Base-by-base conservation (phyloP, 805 yeast species). In the Scheffersomyces coipomensis region DNA sequence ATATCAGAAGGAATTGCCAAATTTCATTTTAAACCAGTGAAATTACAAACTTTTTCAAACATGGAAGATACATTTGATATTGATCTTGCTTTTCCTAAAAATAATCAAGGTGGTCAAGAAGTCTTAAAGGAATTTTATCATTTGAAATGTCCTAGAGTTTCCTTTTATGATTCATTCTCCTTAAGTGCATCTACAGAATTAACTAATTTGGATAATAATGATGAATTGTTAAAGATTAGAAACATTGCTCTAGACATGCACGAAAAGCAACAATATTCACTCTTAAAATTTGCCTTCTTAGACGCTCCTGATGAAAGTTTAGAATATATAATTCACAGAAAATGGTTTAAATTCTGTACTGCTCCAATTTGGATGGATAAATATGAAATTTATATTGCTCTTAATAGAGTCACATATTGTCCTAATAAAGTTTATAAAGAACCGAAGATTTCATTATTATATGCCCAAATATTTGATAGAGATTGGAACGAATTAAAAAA, bases 331-430 rank as follows among this genome's bases (percentile, higher is more conserved):
- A n/a, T n/a, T n/a, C n/a, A n/a, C n/a, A n/a, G n/a, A n/a, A n/a
- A n/a, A n/a, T n/a, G n/a, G n/a, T n/a, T n/a, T n/a, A n/a, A n/a
- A n/a, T n/a, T n/a, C n/a, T n/a, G n/a, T n/a, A n/a, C n/a, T n/a
- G n/a, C 64, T 3, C 49, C 62, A 2, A 60, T 58, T 1, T 62
- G 58, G 58, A 43, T 63, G 17, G 47, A 53, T 35, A 54, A 59
- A 16, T 60, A 55, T 29, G 53, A 61, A 4, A 53, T 61, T 5
- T 62, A 60, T 41, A 53, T 52, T 18, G 51, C 54, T 55, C 53
- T 60, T 5, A 56, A 62, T 21, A 42, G 68, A 37, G 38, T 62
- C 10, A 46, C 55, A 4, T 62, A 48, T 41, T 44, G 56, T 7
- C 53, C 56, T 4, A 15, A 39, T 12, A 55, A 51, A 8, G 32